A percentile compares a stretch with the other conserved stretches of the same genome.
Evolutionary conservation across 139 green algal genomes (phyloP).

Genomic region (Medakamo hakoo): DNA sequence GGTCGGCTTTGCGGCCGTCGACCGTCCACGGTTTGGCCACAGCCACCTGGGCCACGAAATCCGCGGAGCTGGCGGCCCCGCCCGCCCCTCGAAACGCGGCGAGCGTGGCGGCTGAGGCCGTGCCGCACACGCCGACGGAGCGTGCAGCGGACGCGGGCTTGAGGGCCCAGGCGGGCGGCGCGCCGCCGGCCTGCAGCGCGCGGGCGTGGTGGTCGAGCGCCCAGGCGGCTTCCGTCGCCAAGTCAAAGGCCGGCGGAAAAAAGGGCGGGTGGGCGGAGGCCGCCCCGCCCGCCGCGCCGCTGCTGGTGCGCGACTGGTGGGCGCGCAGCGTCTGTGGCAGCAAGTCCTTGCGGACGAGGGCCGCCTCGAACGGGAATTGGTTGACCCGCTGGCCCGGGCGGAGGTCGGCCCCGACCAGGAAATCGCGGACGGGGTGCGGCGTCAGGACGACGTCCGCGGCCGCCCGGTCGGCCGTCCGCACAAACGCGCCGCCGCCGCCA

Average conservation of each 20-base stretch:
- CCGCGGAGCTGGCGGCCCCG: no score
- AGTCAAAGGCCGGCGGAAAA: constrained; percentile 4
- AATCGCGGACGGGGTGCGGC: background rate
- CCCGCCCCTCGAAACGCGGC: background rate
- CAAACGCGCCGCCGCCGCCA: background rate
- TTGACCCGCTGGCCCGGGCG: constrained; percentile 1
- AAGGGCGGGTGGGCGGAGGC: background rate
- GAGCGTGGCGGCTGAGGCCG: background rate
- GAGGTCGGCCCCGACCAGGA: background rate
- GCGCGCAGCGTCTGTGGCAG: constrained; percentile 3
- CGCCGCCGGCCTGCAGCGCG: background rate
- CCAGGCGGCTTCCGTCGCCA: constrained; percentile 4
- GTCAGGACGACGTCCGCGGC: background rate
- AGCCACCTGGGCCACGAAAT: background rate
- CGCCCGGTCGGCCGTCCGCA: background rate
- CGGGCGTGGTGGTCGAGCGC: no score
- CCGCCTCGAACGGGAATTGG: constrained; percentile 6
- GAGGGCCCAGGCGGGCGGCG: constrained; percentile 4
- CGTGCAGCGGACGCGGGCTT: constrained; percentile 2
- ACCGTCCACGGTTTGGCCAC: background rate
- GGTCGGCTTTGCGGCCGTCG: constrained; percentile 3
- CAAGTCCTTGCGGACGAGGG: constrained; percentile 6
- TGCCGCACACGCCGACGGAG: constrained; percentile 1
- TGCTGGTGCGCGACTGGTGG: background rate
- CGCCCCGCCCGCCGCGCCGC: background rate